Conservation (phyloP, 805 yeast species). For the Saturnispora sanitii region DNA sequence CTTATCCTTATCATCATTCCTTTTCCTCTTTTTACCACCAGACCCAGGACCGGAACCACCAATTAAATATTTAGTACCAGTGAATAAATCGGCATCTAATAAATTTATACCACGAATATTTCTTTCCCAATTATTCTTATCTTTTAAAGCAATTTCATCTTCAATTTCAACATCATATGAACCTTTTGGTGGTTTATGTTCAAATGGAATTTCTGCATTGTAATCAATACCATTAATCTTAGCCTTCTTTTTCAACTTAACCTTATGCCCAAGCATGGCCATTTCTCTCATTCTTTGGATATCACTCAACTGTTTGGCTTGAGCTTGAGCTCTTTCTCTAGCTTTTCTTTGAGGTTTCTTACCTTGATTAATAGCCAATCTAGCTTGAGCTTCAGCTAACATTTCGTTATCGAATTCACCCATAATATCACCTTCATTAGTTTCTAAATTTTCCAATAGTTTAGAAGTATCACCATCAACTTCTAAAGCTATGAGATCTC, state of each 20-base stretch:
- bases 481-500: constrained; percentile 49
- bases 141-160: constrained; percentile 29
- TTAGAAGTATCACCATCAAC: constrained; percentile 18
- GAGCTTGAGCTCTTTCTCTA: constrained; percentile 73
- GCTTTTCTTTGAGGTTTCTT: constrained; percentile 88
- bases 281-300: constrained; percentile 73
- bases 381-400: constrained; percentile 89
- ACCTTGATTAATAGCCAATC: constrained; percentile 88
- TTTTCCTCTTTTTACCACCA: not conserved
- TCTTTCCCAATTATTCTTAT: constrained; percentile 20
- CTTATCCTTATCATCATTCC: not conserved
- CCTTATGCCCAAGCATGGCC: constrained; percentile 60
- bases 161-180: constrained; percentile 63
- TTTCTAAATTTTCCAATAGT: not conserved
- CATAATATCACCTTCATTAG: constrained; percentile 47
- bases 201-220: constrained; percentile 75
- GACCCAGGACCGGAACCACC: constrained; percentile 4
- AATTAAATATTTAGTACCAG: constrained; percentile 4
- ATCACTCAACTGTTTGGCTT: constrained; percentile 63
- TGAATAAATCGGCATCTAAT: constrained; percentile 4
- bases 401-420: constrained; percentile 86
- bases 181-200: constrained; percentile 58
- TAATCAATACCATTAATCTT: constrained; percentile 60
- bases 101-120: constrained; percentile 30
- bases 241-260: constrained; percentile 43